Evolutionary conservation across 805 yeast species (phyloP), one percentile per base, ranked within the genome.

Genomic region (Yamadazyma laniorum): DNA sequence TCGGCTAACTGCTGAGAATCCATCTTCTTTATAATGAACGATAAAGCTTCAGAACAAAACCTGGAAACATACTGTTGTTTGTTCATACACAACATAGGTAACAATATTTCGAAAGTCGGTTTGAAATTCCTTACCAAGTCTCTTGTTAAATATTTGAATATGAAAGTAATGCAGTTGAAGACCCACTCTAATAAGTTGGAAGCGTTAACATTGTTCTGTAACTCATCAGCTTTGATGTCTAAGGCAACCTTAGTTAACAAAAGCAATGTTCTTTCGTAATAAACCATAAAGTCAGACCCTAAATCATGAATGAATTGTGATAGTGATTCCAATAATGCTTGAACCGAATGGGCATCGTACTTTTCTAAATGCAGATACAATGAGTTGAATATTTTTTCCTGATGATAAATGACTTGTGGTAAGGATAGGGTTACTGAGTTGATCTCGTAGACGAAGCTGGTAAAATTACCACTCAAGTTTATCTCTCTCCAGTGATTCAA

Each of bases 281-380:
- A 88, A 6, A 75, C 77, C 67, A 88, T 74, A 53, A 90, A 93
- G 49, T 91, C 98, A 2, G 91, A 82, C 7, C 96, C 97, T 45
- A 91, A 65, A 65, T 91, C 99, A 51, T 87, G 96, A 28, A 89
- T 81, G 50, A 93, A 83, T 53, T 89, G 95, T 0, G 95, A 77
- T 17, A 89, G 58, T 37, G 66, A 56, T 55, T 93, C 99, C 35
- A 88, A 60, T 19, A 87, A 55, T 3, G 98, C 91, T 57, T 89
- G 93, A 31, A 85, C 63, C 1, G 96, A 79, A 40, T 82, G 66
- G 16, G 72, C 70, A 55, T 93, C 95, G 44, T 80, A 77, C 25
- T 67, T 61, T 13, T 58, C 51, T 26, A 84, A 72, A 40, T 74
- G 72, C 7, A 46, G 47, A 19, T 61, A 55, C 25, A 93, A 62